Base-by-base conservation (phyloP, 1,284 basidiomycete species). In the Puccinia hordei region DNA sequence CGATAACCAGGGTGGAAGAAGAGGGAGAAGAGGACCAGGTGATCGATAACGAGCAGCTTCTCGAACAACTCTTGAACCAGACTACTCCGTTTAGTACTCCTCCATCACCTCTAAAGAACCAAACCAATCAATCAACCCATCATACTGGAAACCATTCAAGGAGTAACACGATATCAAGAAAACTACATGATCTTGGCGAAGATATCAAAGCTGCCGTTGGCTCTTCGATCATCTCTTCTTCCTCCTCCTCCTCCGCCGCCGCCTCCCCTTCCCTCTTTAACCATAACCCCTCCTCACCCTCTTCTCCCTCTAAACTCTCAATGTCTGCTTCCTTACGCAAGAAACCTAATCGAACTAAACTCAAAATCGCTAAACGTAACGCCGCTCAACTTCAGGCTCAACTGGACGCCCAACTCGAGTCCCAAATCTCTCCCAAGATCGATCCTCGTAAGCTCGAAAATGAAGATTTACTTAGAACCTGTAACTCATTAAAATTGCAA, bases 131-230 rank as follows among this genome's bases (percentile, higher is more conserved):
- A 24, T 27, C n/a, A 8, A 15, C 9, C 2, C 24, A 8, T n/a
- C 30, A 59, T 33, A 15, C 9, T 1, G 27, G 13, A 10, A 66
- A 66, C 38, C 66, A 22, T 1, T 49, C 13, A 6, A 68, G 66
- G 41, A 68, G 66, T 17, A 68, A 35, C 66, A 68, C 66, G 66
- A 46, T 68, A 3, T 68, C 66, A 1, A 24, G 38, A 22, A 68
- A 68, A 38, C 27, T 68, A 6, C 66, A 68, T 35, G 41, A 49
- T 24, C 66, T 68, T 2, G 41, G 66, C 41, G 66, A 68, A 38
- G 66, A 68, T 13, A 44, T 68, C 66, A 68, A 49, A 41, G 66
- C 46, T 68, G 66, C 66, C 66, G 66, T 68, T n/a, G 41, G 66
- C 66, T 68, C 44, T 4, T 68, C 66, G 35, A 68, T 68, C 41